phyloP scores from a whole-genome alignment of 83 land plant genomes.

The Picea engelmannii region DNA sequence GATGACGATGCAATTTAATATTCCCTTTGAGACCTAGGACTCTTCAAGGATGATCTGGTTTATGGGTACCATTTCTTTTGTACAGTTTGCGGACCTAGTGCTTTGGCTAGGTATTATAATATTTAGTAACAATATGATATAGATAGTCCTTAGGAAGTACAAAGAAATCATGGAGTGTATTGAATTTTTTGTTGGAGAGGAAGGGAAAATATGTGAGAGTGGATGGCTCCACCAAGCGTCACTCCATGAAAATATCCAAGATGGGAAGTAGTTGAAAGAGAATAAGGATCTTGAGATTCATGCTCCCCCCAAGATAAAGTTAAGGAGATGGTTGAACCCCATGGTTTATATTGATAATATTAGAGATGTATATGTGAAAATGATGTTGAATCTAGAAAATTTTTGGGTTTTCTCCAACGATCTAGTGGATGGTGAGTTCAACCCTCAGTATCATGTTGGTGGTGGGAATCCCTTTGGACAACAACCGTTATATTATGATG shows the following conservation, averaged over 20 bases:
- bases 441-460: too few species aligned
- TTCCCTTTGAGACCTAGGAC: too few species aligned
- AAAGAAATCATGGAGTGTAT: too few species aligned
- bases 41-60: too few species aligned
- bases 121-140: too few species aligned
- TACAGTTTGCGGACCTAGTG: too few species aligned
- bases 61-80: too few species aligned
- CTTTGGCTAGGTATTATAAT: too few species aligned
- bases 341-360: slow-evolving; percentile 1
- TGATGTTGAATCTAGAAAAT: slow-evolving; percentile 19
- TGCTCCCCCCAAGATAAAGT: neutral
- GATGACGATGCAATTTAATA: neutral
- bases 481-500: too few species aligned
- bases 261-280: neutral
- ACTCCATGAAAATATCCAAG: neutral
- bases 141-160: too few species aligned
- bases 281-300: slow-evolving; percentile 15
- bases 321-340: slow-evolving; percentile 3
- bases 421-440: neutral
- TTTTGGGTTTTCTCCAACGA: neutral
- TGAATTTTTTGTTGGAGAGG: neutral
- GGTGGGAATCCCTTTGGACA: too few species aligned
- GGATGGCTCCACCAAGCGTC: neutral
- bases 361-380: slow-evolving; percentile 26
- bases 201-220: neutral